Base-by-base conservation (phyloP, 2,329 filamentous ascomycete species). In the Stemphylium vesicarium region DNA sequence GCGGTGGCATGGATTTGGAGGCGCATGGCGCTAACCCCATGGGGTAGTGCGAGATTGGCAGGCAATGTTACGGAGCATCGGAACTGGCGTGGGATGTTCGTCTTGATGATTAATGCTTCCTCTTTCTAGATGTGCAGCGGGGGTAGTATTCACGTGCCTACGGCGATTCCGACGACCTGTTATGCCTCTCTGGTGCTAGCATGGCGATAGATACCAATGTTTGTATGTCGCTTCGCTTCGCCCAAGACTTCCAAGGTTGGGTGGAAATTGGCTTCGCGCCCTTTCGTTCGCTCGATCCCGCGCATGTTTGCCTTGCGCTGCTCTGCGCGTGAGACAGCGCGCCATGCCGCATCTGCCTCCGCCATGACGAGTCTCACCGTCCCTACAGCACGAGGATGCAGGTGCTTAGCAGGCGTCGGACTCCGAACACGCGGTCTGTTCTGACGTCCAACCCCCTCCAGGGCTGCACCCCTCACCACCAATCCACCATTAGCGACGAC, bases 341-440 rank as follows among this genome's bases (percentile, higher is more conserved):
- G 20, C 53, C 57, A 47, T 55, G 38, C 53, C 52, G 46, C 50
- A 51, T 49, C 16, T 20, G 43, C 8, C 13, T 46, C 18, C 43
- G 38, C 52, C 43, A 45, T 55, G 62, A 57, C 47, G 54, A 65
- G 59, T 64, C 67, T 69, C 58, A 69, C 64, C 57, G 38, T 54
- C 48, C 50, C 53, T 50, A 57, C 41, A 52, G 54, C 43, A 52
- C 41, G 38, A 35, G 16, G 44, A 24, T 44, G 53, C 52, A 50
- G 51, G 62, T 57, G 58, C 63, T 58, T 66, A 64, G 65, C 65
- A 63, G 57, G 57, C 60, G 63, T 68, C 66, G 63, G 68, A 68
- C 54, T 66, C 66, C 67, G 67, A 70, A 63, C 42, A 43, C 51
- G 54, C 52, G 59, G 46, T 54, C 56, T 52, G 56, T 47, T 46